Evolutionary conservation across 225 moss, liverwort and hornwort genomes (phyloP), one percentile per base, ranked within the genome.

Genomic region (Straminergon stramineum): DNA sequence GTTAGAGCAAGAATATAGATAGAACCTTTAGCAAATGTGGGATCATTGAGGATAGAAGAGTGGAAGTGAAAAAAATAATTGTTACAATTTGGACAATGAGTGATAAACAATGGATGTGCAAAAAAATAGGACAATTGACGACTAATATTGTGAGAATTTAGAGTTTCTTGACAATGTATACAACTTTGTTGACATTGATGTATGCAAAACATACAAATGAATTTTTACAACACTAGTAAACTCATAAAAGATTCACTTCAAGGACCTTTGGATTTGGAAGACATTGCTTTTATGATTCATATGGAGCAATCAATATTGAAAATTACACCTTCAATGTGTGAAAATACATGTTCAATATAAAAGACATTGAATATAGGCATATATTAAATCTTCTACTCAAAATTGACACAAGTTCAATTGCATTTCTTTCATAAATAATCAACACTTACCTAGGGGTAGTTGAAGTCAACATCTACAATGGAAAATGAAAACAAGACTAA

Each of bases 21-120:
- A 22, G 6, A 69, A 21, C 6, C n/a, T 21, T 69, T n/a, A 12
- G 69, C 22, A 69, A 22, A 69, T 69, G 69, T 37, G 2, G 31
- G 13, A 69, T 22, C n/a, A 22, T n/a, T n/a, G 23, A 39, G 2
- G 70, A 70, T 70, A 4, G 70, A n/a, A 0, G 22, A 39, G 13
- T 2, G 0, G 0, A 23, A 70, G 13, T 70, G 5, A 13, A 39
- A 39, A 39, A 23, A 52, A 2, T 4, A 23, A 23, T 2, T 6
- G 3, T 23, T 23, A 4, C 12, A 23, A 70, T 39, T 23, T n/a
- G 13, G 4, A n/a, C 21, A 68, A 68, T 68, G 10, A 21, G 3
- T 37, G 4, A n/a, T 22, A 22, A 7, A 69, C 7, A 39, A 23
- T 24, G 8, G 4, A 0, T 70, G 23, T 39, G 7, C 21, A 70